Evolutionary conservation across 2,329 filamentous ascomycete species (phyloP).

Genomic region (Fusarium floridanum): DNA sequence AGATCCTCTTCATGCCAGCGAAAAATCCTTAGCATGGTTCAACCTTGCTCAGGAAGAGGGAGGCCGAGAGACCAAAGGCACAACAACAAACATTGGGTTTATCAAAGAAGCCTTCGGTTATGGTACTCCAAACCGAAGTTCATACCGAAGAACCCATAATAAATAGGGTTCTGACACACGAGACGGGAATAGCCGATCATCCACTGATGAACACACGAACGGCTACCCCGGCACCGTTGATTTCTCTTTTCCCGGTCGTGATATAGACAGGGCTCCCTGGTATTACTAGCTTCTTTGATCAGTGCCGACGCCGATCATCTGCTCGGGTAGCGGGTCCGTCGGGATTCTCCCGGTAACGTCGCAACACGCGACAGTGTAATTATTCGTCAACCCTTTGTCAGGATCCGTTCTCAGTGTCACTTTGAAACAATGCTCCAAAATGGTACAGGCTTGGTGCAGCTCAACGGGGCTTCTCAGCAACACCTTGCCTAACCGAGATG

Average conservation of each 20-base stretch:
- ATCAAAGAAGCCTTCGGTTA: neutral
- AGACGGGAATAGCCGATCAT: neutral
- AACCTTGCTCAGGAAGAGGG: neutral
- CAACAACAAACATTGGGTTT: too few relatives aligned
- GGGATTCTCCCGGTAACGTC: neutral
- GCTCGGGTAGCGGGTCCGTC: neutral
- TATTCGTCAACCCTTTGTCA: neutral
- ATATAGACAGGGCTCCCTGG: neutral
- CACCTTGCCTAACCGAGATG: neutral
- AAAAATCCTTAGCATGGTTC: neutral
- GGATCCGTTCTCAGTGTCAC: neutral
- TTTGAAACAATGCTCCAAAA: neutral
- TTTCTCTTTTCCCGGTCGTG: neutral
- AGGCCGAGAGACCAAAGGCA: neutral
- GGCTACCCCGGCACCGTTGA: neutral
- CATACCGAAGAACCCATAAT: neutral
- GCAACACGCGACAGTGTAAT: neutral
- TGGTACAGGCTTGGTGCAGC: neutral
- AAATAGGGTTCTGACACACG: neutral
- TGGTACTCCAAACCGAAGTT: neutral
- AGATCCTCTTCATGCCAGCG: neutral
- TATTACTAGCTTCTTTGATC: neutral
- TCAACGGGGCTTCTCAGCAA: neutral
- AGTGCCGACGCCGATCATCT: conserved; percentile 4
- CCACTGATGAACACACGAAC: neutral